phyloP scores from a whole-genome alignment of 2,329 filamentous ascomycete genomes.

The Scedosporium apiospermum region DNA sequence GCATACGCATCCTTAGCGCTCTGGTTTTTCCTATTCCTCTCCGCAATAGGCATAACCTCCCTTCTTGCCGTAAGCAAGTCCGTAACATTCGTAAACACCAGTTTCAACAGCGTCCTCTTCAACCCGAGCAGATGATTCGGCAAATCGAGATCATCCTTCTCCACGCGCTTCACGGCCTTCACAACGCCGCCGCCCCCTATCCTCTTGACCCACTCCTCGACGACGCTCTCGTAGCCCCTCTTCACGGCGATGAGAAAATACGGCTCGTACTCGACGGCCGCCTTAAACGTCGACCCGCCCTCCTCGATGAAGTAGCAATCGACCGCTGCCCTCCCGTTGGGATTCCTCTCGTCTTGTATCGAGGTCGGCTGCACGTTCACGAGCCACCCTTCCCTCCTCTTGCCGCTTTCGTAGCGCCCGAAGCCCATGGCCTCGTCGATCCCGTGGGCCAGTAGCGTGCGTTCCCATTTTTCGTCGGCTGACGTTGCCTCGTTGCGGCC shows the following conservation, averaged over 20 bases:
- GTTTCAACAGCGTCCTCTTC: constrained; percentile 74
- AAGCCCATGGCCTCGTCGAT: constrained; percentile 98
- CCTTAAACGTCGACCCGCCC: constrained; percentile 75
- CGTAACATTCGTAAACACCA: constrained; percentile 78
- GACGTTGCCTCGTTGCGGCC: constrained; percentile 78
- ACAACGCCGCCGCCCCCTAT: constrained; percentile 71
- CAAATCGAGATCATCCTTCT: constrained; percentile 90
- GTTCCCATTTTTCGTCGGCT: constrained; percentile 86
- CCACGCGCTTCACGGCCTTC: constrained; percentile 65
- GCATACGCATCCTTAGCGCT: constrained; percentile 98
- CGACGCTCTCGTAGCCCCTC: constrained; percentile 79
- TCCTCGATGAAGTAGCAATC: constrained; percentile 97
- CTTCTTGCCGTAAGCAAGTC: constrained; percentile 79
- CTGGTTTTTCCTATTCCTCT: constrained; percentile 94
- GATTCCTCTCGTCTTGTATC: constrained; percentile 74
- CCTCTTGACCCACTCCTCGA: constrained; percentile 88
- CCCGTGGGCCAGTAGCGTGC: constrained; percentile 68
- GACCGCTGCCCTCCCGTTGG: constrained; percentile 77
- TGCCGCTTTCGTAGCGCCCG: constrained; percentile 79
- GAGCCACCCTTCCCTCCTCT: constrained; percentile 77
- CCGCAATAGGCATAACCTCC: constrained; percentile 79
- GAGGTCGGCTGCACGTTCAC: constrained; percentile 89
- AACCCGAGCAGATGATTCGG: constrained; percentile 94
- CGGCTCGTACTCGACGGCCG: constrained; percentile 90
- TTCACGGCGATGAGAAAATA: constrained; percentile 92